Evolutionary conservation across 2,329 filamentous ascomycete species (phyloP).

Genomic region (Myriosclerotinia curreyana): DNA sequence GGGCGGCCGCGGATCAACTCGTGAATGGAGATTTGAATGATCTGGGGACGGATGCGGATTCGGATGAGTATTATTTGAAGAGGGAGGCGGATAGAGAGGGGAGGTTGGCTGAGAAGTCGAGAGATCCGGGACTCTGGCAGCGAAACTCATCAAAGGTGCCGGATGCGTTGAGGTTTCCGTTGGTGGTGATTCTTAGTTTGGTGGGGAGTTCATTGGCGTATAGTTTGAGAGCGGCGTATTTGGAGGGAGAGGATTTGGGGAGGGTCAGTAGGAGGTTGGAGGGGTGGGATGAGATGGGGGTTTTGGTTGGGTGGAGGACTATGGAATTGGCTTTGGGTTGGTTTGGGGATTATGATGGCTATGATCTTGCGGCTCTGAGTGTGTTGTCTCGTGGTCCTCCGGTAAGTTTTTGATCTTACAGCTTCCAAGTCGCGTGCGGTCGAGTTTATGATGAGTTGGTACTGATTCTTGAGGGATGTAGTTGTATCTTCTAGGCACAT

Average conservation of each 20-base stretch:
- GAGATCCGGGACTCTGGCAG: neutral
- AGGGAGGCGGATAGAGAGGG: neutral
- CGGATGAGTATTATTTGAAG: neutral
- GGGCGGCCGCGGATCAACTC: conserved; percentile 3
- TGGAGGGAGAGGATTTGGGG: conserved; percentile 57
- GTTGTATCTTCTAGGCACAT: conserved; percentile 72
- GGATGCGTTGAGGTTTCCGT: conserved; percentile 48
- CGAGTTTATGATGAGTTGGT: neutral
- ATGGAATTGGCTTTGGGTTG: conserved; percentile 70
- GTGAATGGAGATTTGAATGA: neutral
- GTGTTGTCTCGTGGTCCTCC: conserved; percentile 72
- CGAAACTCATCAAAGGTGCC: conserved; percentile 42
- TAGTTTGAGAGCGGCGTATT: conserved; percentile 53
- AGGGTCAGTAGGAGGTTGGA: conserved; percentile 62
- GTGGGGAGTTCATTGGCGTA: conserved; percentile 63
- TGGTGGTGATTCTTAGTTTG: conserved; percentile 55
- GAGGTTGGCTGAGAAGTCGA: neutral
- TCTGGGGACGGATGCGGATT: neutral
- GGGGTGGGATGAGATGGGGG: conserved; percentile 58
- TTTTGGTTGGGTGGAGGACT: conserved; percentile 53
- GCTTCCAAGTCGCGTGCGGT: neutral
- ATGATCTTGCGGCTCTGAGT: conserved; percentile 63
- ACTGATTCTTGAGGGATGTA: conserved; percentile 37
- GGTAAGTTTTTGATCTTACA: conserved; percentile 43
- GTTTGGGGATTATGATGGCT: conserved; percentile 70